Evolutionary conservation across 2,329 filamentous ascomycete genomes (phyloP), one percentile per base, ranked within the genome.

Genomic region (Westerdykella aurantiaca): DNA sequence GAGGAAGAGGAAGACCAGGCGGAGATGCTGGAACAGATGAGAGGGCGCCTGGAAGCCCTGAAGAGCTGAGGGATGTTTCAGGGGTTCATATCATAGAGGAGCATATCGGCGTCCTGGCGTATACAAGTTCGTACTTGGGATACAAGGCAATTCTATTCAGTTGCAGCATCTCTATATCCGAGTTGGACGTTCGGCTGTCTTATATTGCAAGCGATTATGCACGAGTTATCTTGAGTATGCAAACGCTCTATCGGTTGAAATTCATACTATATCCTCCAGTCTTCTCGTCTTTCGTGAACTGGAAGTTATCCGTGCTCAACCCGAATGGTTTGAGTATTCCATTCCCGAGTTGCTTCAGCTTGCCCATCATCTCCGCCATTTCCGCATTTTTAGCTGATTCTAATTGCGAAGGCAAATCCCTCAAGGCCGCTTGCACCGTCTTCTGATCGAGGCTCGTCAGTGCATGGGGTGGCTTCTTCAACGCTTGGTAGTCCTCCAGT

Each of bases 331-430:
- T 95, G 40, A 98, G 66, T 13, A 98, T 81, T 1, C 89, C 88
- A 63, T 98, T 95, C 0, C 93, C 93, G 47, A 98, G 72, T 69
- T 86, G 82, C 64, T 95, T 96, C 57, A 98, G 70, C 72, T 97
- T 96, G 14, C 85, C 87, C 89, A 95, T 95, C 89, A 97, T 96
- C 70, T 98, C 91, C 2, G 79, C 83, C 79, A 93, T 88, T 69
- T 98, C 93, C 55, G 78, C 79, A 60, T 95, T 85, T 69, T 89
- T 88, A 1, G 90, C 89, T 14, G 78, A 79, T 51, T 91, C 86
- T 39, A 88, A 78, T 49, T 77, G 76, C 1, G 77, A 72, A 1
- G 88, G 87, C 33, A 97, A 69, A 17, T 73, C 71, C 12, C 74
- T 68, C 46, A 94, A 72, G 54, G 88, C 84, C 22, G 73, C 69